phyloP scores from a whole-genome alignment of 2,329 filamentous ascomycete genomes.

The Ascochyta koolunga region DNA sequence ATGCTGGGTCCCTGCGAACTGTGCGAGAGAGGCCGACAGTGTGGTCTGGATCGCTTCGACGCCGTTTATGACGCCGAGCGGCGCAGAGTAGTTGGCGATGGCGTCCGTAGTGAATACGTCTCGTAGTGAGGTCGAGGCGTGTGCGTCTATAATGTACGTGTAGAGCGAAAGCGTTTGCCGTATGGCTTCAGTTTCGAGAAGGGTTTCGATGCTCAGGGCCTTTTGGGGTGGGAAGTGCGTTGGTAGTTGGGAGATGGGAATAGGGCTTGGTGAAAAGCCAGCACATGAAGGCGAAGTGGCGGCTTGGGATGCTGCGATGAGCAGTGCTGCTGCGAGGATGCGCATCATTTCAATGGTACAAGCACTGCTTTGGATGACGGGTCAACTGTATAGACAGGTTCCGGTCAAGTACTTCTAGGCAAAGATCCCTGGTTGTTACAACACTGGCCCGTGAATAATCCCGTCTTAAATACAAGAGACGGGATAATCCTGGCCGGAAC shows the following conservation, averaged over 20 bases:
- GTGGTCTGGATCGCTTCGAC: neutral
- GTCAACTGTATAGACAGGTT: too few species aligned
- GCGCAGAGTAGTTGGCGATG: conserved; percentile 3
- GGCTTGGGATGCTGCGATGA: neutral
- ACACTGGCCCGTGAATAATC: too few species aligned
- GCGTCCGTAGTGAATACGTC: conserved; percentile 1
- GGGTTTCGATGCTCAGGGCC: neutral
- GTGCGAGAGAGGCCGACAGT: neutral
- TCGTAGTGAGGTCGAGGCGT: neutral
- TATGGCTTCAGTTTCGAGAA: conserved; percentile 1
- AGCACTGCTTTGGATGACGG: too few species aligned
- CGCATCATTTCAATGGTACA: neutral
- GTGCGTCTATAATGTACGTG: conserved; percentile 1
- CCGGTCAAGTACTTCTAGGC: too few species aligned
- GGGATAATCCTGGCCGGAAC: too few species aligned
- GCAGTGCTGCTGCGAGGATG: neutral
- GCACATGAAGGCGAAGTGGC: neutral
- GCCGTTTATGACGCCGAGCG: conserved; percentile 1
- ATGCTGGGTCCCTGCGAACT: conserved; percentile 4
- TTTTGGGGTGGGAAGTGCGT: conserved; percentile 3
- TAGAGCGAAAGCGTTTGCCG: conserved; percentile 6
- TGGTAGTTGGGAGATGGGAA: neutral
- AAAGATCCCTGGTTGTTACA: too few species aligned
- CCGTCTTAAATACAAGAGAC: too few species aligned
- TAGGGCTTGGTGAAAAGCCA: neutral